These are phyloP conservation scores for Obba rivulosa DNA, from an alignment of 768 basidiomycete species.

Conservation along the genomic window DNA sequence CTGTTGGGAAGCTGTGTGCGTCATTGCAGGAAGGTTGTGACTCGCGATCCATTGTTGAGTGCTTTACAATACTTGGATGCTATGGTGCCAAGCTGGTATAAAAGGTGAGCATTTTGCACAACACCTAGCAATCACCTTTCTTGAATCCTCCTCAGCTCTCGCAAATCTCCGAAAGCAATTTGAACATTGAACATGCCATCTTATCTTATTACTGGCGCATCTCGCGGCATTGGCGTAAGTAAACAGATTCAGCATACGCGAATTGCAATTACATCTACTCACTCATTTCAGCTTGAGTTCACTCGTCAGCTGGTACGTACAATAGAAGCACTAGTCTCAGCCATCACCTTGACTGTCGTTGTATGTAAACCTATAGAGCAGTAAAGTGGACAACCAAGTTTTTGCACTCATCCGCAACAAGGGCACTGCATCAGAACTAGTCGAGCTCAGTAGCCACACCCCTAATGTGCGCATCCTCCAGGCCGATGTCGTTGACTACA, in stretches of 20 bases:
- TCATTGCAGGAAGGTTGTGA: no score
- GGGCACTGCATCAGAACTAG: slow-evolving; percentile 5
- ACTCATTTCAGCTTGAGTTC: slow-evolving; percentile 10
- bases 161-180: no score
- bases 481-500: slow-evolving; percentile 30
- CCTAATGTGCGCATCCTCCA: slow-evolving; percentile 29
- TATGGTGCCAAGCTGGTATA: no score
- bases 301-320: slow-evolving; percentile 15
- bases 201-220: slow-evolving; percentile 19
- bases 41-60: no score
- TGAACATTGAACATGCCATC: slow-evolving; percentile 16
- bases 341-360: not conserved
- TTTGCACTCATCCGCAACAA: slow-evolving; percentile 20
- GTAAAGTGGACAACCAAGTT: slow-evolving; percentile 11
- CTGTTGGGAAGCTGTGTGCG: no score
- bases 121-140: no score
- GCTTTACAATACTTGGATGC: no score
- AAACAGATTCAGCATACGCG: not conserved
- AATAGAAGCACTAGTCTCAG: not conserved
- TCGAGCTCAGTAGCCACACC: not conserved
- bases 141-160: no score
- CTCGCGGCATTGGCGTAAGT: slow-evolving; percentile 23
- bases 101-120: no score
- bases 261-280: not conserved
- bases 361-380: slow-evolving; percentile 10